phyloP scores from a whole-genome alignment of 106 monocot species.

The Alisma plantagoaquatica region DNA sequence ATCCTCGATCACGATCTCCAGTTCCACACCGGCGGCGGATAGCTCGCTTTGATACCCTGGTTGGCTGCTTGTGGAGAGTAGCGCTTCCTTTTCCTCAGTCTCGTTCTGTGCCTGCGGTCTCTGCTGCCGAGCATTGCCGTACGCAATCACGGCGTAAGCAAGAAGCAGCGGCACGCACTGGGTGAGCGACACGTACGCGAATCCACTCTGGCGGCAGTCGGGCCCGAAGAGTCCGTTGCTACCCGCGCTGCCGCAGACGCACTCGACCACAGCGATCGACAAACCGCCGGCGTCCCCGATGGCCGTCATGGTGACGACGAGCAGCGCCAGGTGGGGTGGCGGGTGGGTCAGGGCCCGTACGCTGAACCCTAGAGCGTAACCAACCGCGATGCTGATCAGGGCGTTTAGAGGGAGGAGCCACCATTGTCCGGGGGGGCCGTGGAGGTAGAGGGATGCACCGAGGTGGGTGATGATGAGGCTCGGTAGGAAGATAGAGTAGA shows the following conservation, averaged over 20 bases:
- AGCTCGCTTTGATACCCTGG: background rate
- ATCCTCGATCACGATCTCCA: slow-evolving; percentile 14
- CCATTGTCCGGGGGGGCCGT: slow-evolving; percentile 39
- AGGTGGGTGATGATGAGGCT: slow-evolving; percentile 85
- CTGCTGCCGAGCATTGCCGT: slow-evolving; percentile 8
- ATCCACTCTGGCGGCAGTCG: slow-evolving; percentile 37
- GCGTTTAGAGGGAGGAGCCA: slow-evolving; percentile 89
- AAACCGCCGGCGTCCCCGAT: slow-evolving; percentile 94
- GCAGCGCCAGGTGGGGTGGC: slow-evolving; percentile 53
- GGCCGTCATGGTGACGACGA: slow-evolving; percentile 69
- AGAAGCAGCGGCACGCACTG: slow-evolving; percentile 89
- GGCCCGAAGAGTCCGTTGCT: slow-evolving; percentile 53
- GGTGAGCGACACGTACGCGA: slow-evolving; percentile 78
- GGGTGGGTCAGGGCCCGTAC: slow-evolving; percentile 66
- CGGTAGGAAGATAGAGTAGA: slow-evolving; percentile 89
- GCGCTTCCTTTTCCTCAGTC: slow-evolving; percentile 10
- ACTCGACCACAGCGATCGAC: slow-evolving; percentile 65
- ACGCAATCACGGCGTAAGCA: slow-evolving; percentile 24
- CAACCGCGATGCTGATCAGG: slow-evolving; percentile 48
- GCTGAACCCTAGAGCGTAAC: slow-evolving; percentile 56
- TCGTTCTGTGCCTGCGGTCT: slow-evolving; percentile 13
- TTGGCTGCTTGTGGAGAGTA: slow-evolving; percentile 9
- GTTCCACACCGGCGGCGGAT: slow-evolving; percentile 1
- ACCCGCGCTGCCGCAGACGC: slow-evolving; percentile 67
- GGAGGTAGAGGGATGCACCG: slow-evolving; percentile 56